Evolutionary conservation across 2,329 filamentous ascomycete genomes (phyloP), one percentile per base, ranked within the genome.

Genomic region (Penicillium hordei): DNA sequence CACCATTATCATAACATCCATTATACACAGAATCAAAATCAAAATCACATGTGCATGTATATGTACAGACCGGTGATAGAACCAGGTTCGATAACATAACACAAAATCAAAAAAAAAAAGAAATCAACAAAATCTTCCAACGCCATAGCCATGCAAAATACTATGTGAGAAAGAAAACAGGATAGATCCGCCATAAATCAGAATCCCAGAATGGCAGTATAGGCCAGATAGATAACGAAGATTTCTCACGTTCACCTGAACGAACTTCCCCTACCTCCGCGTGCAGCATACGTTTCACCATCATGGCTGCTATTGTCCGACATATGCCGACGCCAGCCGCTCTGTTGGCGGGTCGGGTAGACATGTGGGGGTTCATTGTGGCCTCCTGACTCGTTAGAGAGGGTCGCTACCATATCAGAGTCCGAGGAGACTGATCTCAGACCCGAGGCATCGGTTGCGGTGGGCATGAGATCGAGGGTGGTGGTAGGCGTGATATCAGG

Each of bases 321-420:
- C 46, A 64, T 45, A 21, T 67, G 58, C 12, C 70, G 62, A 8
- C 71, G 70, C 72, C 71, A 74, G 12, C 72, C 72, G 39, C 66
- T 67, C 48, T 65, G 53, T 53, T 54, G 58, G 17, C 67, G 62
- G 8, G 29, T 45, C 2, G 57, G 60, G 29, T 44, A 27, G 29
- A 13, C 3, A 15, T 25, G 50, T 29, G 54, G 50, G 19, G 52
- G 55, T 8, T 62, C 56, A 5, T 59, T 55, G 38, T 48, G 52
- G 8, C 31, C 48, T 38, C 58, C 56, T 1, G 59, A 55, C 2
- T 66, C 66, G 5, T 65, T 66, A 6, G 63, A 57, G 4, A 71
- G n/a, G 1, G 72, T 68, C 7, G 61, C 61, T 7, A 64, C 70
- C 29, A 67, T 59, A 25, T 67, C 64, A 1, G 67, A 65, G 15